phyloP scores from a whole-genome alignment of 2,329 filamentous ascomycete species.

The Fusarium nodosum region DNA sequence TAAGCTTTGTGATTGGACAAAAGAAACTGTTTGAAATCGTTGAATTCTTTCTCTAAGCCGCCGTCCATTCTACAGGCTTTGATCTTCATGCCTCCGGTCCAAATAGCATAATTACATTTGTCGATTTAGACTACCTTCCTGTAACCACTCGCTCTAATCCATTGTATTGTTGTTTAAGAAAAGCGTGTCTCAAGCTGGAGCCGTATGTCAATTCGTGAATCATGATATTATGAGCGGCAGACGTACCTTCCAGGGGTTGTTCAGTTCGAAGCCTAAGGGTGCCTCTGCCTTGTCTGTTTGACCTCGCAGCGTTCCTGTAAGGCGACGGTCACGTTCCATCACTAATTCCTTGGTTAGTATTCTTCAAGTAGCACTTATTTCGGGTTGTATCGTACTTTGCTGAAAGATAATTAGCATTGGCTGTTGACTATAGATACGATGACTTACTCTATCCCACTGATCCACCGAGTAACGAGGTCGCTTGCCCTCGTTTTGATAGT shows the following conservation, averaged over 20 bases:
- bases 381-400: conserved; percentile 65
- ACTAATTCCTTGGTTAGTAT: conserved; percentile 58
- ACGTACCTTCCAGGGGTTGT: conserved; percentile 74
- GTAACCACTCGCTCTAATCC: conserved; percentile 24
- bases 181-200: conserved; percentile 67
- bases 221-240: neutral
- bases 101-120: conserved; percentile 45
- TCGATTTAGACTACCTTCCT: conserved; percentile 23
- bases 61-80: conserved; percentile 12
- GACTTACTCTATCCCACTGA: conserved; percentile 72
- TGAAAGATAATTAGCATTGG: conserved; percentile 55
- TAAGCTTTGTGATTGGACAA: neutral
- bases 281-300: conserved; percentile 69
- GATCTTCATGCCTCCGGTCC: conserved; percentile 17
- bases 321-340: conserved; percentile 74
- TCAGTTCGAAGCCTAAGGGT: conserved; percentile 72
- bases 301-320: conserved; percentile 71
- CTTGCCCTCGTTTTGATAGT: conserved; percentile 72
- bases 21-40: conserved; percentile 10
- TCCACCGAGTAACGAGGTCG: conserved; percentile 71
- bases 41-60: conserved; percentile 37
- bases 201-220: conserved; percentile 4
- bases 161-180: conserved; percentile 53
- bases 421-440: neutral
- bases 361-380: neutral